Base-by-base conservation (phyloP, 2,329 filamentous ascomycete genomes). In the Tolypocladium tropicale region DNA sequence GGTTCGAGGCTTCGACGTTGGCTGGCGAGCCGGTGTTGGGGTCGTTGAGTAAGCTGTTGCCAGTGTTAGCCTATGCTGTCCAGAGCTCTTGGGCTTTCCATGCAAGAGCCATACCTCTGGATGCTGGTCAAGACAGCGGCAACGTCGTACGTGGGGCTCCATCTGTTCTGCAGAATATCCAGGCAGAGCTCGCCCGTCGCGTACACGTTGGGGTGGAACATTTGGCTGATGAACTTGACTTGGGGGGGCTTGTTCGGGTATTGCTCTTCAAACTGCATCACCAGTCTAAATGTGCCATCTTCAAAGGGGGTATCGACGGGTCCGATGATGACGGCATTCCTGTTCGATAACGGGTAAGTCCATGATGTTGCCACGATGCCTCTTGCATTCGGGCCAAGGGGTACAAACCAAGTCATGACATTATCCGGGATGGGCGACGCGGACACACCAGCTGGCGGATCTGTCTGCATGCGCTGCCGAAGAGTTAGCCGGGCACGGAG, bases 121-220 rank as follows among this genome's bases (percentile, higher is more conserved):
- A 99, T 96, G 68, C 93, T 97, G 46, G 94, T 99, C 72, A 99
- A 75, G 60, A 99, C 92, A 25, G 94, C 94, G 11, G 94, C 94
- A 41, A 99, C 94, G 73, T 99, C 94, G 72, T 99, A 99, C 11
- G 94, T 97, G 18, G 94, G 94, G 70, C 93, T 97, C 94, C 94
- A 99, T 63, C 94, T 81, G 70, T 99, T 99, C 74, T 99, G 94
- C 57, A 99, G 74, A 63, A 99, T 99, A 69, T 99, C 94, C 62
- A 99, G 76, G 69, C 94, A 99, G 53, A 99, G 80, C 76, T 99
- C 94, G 59, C 94, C 94, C 0, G 92, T 97, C 54, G 89, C 92
- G 70, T 99, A 99, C 56, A 99, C 94, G 68, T 99, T 99, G 21
- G 94, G 94, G 67, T 99, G 94, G 73, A 99, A 99, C 94, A 99